Percentiles rank a stretch among this genome's conserved stretches.
phyloP scores from a whole-genome alignment of 2,329 filamentous ascomycete species.

The Fusarium mundagurra region DNA sequence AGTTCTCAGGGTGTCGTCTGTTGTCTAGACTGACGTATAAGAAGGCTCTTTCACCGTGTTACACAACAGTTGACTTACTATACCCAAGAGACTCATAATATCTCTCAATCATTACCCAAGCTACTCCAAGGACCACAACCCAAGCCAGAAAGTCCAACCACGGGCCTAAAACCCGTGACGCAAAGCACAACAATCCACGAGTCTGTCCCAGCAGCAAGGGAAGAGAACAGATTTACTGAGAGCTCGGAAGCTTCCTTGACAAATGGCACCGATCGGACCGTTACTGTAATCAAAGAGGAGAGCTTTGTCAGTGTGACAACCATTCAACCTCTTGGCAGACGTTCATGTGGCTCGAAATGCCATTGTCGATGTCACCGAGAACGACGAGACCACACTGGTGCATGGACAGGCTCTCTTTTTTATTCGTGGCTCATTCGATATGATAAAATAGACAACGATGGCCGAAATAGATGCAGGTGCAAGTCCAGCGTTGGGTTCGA shows the following conservation, averaged over 20 bases:
- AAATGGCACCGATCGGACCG: rapidly evolving
- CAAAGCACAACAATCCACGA: not conserved
- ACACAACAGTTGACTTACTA: not conserved
- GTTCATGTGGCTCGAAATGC: not conserved
- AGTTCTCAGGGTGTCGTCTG: rapidly evolving
- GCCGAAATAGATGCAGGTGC: not conserved
- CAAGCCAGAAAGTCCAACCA: rapidly evolving
- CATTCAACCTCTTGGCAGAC: not conserved
- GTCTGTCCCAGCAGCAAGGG: rapidly evolving
- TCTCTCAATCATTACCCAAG: rapidly evolving
- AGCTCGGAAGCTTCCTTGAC: rapidly evolving
- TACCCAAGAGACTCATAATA: not conserved
- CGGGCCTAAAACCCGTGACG: rapidly evolving
- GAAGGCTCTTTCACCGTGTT: not conserved
- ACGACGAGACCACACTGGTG: not conserved
- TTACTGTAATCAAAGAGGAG: not conserved
- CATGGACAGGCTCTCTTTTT: not conserved
- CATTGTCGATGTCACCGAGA: constrained; percentile 18
- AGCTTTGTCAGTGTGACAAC: not conserved
- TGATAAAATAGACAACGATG: rapidly evolving
- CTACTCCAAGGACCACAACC: rapidly evolving
- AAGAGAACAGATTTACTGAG: rapidly evolving
- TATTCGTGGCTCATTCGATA: constrained; percentile 14
- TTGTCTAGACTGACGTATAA: not conserved
- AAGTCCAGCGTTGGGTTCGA: not conserved